A percentile compares a stretch with the other conserved stretches of the same genome.
Conservation (phyloP, 108 stramenopile species). For the Conticribra guillardii region DNA sequence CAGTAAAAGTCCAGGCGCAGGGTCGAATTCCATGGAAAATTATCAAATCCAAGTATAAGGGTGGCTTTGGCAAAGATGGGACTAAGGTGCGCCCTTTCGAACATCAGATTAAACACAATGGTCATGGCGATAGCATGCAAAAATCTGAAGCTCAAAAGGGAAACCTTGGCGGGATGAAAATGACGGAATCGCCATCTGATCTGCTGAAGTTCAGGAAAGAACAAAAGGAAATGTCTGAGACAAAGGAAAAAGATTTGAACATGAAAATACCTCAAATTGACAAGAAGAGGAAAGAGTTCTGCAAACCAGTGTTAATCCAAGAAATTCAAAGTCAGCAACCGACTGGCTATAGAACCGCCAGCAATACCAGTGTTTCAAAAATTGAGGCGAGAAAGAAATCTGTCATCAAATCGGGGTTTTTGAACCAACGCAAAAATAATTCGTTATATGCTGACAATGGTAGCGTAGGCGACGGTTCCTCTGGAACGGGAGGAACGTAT, state of each 20-base stretch:
- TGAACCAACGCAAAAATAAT: background rate
- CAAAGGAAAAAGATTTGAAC: background rate
- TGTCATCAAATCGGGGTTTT: constrained; percentile 6
- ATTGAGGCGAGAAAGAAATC: background rate
- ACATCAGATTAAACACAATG: background rate
- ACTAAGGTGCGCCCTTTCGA: constrained; percentile 3
- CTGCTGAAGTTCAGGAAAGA: constrained; percentile 3
- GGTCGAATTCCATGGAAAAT: background rate
- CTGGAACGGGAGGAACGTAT: background rate
- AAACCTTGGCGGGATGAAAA: background rate
- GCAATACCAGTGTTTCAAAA: too few species aligned
- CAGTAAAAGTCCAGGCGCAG: background rate
- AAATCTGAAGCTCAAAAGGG: background rate
- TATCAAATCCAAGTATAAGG: constrained; percentile 12
- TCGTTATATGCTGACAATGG: background rate
- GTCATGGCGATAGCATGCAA: background rate
- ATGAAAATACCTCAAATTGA: background rate
- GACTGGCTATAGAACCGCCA: too few species aligned
- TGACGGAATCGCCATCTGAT: constrained; percentile 3
- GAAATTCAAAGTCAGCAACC: background rate
- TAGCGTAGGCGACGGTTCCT: background rate
- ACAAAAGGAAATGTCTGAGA: background rate
- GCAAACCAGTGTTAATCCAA: background rate
- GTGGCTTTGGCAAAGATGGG: background rate
- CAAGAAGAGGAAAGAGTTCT: background rate